Evolutionary conservation across 108 stramenopile genomes (phyloP).

Genomic region (Stephanodiscus triporus): DNA sequence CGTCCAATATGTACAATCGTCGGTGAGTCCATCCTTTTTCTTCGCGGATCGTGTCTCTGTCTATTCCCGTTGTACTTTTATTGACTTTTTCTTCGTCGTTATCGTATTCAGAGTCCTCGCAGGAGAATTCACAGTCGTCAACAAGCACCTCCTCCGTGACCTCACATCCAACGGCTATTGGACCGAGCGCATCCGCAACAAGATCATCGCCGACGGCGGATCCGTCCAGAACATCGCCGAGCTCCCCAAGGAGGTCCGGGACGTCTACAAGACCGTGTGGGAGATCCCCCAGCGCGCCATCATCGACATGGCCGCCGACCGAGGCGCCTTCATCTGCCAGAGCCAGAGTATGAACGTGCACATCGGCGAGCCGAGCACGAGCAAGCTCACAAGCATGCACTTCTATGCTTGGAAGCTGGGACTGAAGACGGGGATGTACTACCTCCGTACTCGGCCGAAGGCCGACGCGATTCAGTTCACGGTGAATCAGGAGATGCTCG

Average conservation of each 20-base stretch:
- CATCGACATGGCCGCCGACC: constrained; percentile 99
- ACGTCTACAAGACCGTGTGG: constrained; percentile 99
- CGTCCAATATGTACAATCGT: constrained; percentile 98
- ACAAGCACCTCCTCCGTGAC: constrained; percentile 98
- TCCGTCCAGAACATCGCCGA: constrained; percentile 92
- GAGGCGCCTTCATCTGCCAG: constrained; percentile 99
- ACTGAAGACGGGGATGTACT: constrained; percentile 99
- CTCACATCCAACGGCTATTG: constrained; percentile 94
- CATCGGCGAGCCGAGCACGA: constrained; percentile 95
- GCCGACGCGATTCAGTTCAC: constrained; percentile 99
- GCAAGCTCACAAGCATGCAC: constrained; percentile 96
- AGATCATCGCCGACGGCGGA: constrained; percentile 97
- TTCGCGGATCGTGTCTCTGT: background rate
- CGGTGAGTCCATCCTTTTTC: constrained; percentile 41
- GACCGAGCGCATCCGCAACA: constrained; percentile 95
- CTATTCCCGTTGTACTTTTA: background rate
- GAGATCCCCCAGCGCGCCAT: constrained; percentile 95
- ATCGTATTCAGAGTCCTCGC: constrained; percentile 80
- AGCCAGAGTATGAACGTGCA: constrained; percentile 98
- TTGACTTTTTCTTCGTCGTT: background rate
- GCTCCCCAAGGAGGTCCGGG: constrained; percentile 92
- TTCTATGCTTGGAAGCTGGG: constrained; percentile 99
- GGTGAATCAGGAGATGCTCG: constrained; percentile 90
- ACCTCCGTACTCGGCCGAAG: constrained; percentile 98
- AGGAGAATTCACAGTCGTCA: constrained; percentile 98